These are phyloP conservation scores for Rauvolfia tetraphylla DNA, from an alignment of 257 asterid genomes.

Conservation along the genomic window DNA sequence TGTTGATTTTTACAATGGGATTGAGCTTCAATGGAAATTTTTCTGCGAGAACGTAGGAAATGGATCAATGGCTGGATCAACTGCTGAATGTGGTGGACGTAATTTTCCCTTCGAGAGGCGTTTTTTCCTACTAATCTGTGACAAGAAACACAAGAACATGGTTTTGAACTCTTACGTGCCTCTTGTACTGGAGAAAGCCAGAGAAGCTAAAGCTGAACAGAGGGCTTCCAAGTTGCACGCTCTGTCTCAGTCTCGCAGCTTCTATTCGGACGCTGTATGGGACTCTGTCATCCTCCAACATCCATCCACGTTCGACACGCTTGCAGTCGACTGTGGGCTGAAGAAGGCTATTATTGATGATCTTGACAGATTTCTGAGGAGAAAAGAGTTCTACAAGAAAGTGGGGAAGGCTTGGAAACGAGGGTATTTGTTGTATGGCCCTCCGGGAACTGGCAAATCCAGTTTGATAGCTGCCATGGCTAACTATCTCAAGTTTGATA, in stretches of 20 bases:
- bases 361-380: conserved; percentile 37
- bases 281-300: conserved; percentile 54
- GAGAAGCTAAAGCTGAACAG: no score
- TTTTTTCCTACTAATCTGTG: no score
- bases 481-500: conserved; percentile 54
- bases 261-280: conserved; percentile 2
- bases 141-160: no score
- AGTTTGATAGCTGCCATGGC: conserved; percentile 82
- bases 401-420: conserved; percentile 81
- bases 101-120: no score
- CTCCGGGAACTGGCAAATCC: conserved; percentile 86
- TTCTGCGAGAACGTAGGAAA: no score
- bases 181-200: no score
- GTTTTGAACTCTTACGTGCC: no score
- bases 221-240: no score
- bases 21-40: conserved; percentile 7
- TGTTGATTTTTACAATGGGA: neutral
- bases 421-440: conserved; percentile 69
- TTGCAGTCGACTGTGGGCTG: conserved; percentile 45
- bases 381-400: conserved; percentile 53
- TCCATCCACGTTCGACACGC: conserved; percentile 51
- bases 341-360: conserved; percentile 40
- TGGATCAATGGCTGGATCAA: no score
- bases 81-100: no score
- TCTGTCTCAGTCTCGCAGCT: no score